Percentiles rank a stretch among this genome's conserved stretches.
Evolutionary conservation across 306 rosid genomes (phyloP).

Genomic region (Geum urbanum): DNA sequence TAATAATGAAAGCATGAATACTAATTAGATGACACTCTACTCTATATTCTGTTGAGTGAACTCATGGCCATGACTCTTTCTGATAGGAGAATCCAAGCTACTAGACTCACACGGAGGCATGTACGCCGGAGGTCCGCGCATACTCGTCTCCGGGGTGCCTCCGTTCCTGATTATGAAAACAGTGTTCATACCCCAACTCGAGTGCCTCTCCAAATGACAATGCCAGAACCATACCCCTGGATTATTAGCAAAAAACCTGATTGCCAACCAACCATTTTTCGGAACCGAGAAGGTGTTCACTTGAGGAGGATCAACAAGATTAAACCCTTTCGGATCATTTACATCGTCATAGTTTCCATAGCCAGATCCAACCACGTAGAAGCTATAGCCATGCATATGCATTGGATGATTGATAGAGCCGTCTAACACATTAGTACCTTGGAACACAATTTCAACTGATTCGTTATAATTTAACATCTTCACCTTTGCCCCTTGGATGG

Average conservation of each 20-base stretch:
- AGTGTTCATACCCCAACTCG: slow-evolving; percentile 17
- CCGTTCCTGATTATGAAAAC: slow-evolving; percentile 13
- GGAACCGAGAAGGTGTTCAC: slow-evolving; percentile 6
- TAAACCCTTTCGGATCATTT: slow-evolving; percentile 3
- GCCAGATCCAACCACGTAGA: slow-evolving; percentile 6
- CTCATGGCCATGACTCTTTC: no score
- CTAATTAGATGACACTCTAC: no score
- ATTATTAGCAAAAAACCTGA: slow-evolving; percentile 5
- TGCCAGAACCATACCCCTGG: slow-evolving; percentile 22
- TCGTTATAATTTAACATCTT: slow-evolving; percentile 16
- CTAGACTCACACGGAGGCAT: slow-evolving; percentile 8
- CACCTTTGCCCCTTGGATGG: slow-evolving; percentile 4
- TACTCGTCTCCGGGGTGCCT: slow-evolving; percentile 6
- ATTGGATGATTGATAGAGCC: slow-evolving; percentile 11
- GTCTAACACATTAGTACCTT: slow-evolving; percentile 10
- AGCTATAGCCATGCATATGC: slow-evolving; percentile 21
- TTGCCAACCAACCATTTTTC: slow-evolving; percentile 12
- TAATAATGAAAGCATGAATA: no score
- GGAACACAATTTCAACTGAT: slow-evolving; percentile 14
- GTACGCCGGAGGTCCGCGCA: slow-evolving; percentile 10
- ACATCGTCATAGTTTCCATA: not conserved
- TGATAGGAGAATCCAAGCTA: not conserved
- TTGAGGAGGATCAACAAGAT: slow-evolving; percentile 17
- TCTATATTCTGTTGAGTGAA: no score
- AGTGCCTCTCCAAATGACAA: slow-evolving; percentile 9